Evolutionary conservation across 306 rosid species (phyloP).

Genomic region (Dryas octopetala): DNA sequence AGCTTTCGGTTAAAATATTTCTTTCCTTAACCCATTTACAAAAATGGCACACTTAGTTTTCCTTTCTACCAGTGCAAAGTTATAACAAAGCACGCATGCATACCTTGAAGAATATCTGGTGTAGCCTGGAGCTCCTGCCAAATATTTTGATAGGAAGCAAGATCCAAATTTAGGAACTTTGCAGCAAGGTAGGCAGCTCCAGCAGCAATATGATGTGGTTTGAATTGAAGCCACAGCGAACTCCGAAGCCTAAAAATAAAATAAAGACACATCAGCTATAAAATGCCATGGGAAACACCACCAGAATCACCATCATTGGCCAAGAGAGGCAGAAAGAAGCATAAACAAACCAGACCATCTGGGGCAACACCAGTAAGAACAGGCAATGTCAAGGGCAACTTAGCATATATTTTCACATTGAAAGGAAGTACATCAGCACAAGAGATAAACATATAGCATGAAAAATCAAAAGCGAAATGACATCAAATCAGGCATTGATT

Average conservation of each 20-base stretch:
- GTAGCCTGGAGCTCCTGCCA: slow-evolving; percentile 89
- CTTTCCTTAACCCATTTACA: neutral
- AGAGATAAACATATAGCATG: slow-evolving; percentile 29
- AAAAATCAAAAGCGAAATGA: slow-evolving; percentile 30
- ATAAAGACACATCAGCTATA: slow-evolving; percentile 8
- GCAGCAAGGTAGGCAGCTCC: slow-evolving; percentile 95
- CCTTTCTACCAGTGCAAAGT: neutral
- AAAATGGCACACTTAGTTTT: neutral
- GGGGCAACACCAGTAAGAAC: slow-evolving; percentile 48
- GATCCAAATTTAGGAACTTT: slow-evolving; percentile 77
- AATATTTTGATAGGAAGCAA: slow-evolving; percentile 58
- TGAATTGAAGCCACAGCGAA: slow-evolving; percentile 97
- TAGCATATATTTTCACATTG: slow-evolving; percentile 55
- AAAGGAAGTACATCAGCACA: slow-evolving; percentile 48
- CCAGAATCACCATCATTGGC: slow-evolving; percentile 23
- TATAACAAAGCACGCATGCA: neutral
- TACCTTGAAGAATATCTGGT: slow-evolving; percentile 94
- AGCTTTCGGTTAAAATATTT: neutral
- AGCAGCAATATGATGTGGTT: slow-evolving; percentile 95
- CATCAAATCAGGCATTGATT: slow-evolving; percentile 43
- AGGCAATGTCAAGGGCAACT: slow-evolving; percentile 47
- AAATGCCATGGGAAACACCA: slow-evolving; percentile 12
- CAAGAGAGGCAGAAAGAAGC: slow-evolving; percentile 31
- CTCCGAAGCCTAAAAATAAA: slow-evolving; percentile 79
- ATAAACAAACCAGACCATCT: slow-evolving; percentile 65